phyloP scores from a whole-genome alignment of 2,329 filamentous ascomycete species.

The Penicillium olsonii region DNA sequence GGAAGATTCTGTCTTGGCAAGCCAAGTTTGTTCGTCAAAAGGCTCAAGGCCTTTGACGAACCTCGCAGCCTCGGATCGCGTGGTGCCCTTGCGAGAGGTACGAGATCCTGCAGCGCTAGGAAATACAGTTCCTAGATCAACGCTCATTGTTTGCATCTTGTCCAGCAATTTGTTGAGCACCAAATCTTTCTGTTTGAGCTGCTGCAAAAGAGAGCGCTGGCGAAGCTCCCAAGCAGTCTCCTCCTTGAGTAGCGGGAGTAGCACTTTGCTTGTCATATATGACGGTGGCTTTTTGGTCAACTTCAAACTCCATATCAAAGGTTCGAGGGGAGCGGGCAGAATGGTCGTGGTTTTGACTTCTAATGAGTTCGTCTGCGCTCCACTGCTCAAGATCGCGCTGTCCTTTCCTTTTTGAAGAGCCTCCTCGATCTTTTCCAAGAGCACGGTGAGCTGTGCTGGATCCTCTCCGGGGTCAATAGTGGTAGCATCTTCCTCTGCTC shows the following conservation, averaged over 20 bases:
- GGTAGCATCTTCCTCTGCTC: constrained; percentile 52
- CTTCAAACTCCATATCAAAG: constrained; percentile 55
- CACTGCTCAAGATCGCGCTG: constrained; percentile 32
- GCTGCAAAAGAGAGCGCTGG: constrained; percentile 51
- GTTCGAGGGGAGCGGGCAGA: constrained; percentile 56
- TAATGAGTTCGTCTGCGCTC: constrained; percentile 38
- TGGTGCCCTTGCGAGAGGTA: constrained; percentile 44
- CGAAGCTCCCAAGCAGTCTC: constrained; percentile 51
- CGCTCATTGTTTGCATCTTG: constrained; percentile 57
- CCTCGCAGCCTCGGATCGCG: constrained; percentile 54
- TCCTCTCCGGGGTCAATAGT: constrained; percentile 64
- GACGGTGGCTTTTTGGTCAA: constrained; percentile 44
- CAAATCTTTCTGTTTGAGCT: constrained; percentile 60
- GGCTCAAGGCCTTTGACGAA: constrained; percentile 56
- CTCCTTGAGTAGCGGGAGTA: constrained; percentile 55
- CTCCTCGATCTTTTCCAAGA: constrained; percentile 57
- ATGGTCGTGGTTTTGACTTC: constrained; percentile 49
- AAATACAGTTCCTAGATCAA: constrained; percentile 60
- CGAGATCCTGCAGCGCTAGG: constrained; percentile 54
- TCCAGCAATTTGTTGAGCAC: constrained; percentile 60
- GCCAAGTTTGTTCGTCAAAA: constrained; percentile 56
- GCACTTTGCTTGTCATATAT: constrained; percentile 51
- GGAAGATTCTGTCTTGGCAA: constrained; percentile 26
- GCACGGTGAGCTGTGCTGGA: constrained; percentile 55
- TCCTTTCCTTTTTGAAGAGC: constrained; percentile 45